Evolutionary conservation across 2,329 filamentous ascomycete species (phyloP), one percentile per base, ranked within the genome.

Genomic region (Alternaria triticimaculans): DNA sequence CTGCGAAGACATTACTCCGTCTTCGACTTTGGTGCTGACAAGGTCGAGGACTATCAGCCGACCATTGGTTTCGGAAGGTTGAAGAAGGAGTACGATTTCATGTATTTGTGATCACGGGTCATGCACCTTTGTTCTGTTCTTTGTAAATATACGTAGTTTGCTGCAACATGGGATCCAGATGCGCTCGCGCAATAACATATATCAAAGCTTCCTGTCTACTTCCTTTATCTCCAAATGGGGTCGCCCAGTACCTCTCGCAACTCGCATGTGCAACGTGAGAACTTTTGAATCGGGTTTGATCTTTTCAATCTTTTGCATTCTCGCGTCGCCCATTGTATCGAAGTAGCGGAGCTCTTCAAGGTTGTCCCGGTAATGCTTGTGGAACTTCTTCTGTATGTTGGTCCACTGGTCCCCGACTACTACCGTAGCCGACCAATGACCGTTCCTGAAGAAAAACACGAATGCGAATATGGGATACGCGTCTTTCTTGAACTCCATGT

Each of bases 61-160:
- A 57, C 33, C 18, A 54, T 71, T 20, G 70, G 68, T 2, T 72
- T 72, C 48, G 70, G 68, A 15, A 60, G 49, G 51, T 44, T 72
- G 55, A 72, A 72, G 63, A 66, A 63, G 50, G 62, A 71, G 63
- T 71, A 63, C 15, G 68, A 69, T 48, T 72, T 25, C 37, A 11
- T 58, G 23, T 54, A 62, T 9, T 41, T 21, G 30, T 58, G 20
- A 55, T n/a, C 5, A 21, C 15, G 28, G 28, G 26, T 7, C 18
- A 37, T 15, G 26, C 28, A 9, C 9, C 45, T 30, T 30, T 18
- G 12, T 37, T 21, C 18, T 11, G 20, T 21, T 6, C 21, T 51
- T 33, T 23, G 49, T 51, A 33, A 28, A 51, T 51, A 23, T 11
- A 33, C 15, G 18, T 12, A 10, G 12, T 28, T 10, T 28, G 20